Conservation (phyloP, 2,329 filamentous ascomycete genomes). For the Aphanocladium album region DNA sequence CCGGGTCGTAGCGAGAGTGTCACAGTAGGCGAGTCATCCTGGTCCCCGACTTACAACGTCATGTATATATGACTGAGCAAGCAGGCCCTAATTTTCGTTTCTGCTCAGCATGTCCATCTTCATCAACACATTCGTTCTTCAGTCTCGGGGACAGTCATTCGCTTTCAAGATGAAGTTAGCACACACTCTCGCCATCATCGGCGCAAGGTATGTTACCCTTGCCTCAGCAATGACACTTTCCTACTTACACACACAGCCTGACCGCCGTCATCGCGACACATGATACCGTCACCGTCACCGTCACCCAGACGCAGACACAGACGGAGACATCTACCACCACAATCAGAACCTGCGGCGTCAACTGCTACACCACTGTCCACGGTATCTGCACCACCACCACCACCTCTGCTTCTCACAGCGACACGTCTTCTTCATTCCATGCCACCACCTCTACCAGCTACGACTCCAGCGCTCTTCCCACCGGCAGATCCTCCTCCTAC, state of each 20-base stretch:
- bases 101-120: not conserved
- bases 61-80: not conserved
- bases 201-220: not conserved
- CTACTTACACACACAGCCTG: constrained; percentile 17
- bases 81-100: not conserved
- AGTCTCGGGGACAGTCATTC: not conserved
- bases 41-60: not conserved
- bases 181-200: not conserved
- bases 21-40: too few relatives aligned
- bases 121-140: constrained; percentile 3
- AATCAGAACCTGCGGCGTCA: not conserved
- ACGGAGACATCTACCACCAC: not conserved
- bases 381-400: not conserved
- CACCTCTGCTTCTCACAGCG: not conserved
- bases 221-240: not conserved
- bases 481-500: not conserved
- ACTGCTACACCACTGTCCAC: constrained; percentile 14
- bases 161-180: constrained; percentile 9
- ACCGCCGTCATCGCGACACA: constrained; percentile 20
- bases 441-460: not conserved
- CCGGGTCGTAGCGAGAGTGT: too few relatives aligned
- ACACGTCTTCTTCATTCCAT: not conserved
- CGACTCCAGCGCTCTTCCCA: not conserved
- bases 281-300: constrained; percentile 28
- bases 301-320: constrained; percentile 19